Evolutionary conservation across 192 early-diverging fungal genomes (phyloP), one percentile per base, ranked within the genome.

Genomic region (Coemansia sp.): DNA sequence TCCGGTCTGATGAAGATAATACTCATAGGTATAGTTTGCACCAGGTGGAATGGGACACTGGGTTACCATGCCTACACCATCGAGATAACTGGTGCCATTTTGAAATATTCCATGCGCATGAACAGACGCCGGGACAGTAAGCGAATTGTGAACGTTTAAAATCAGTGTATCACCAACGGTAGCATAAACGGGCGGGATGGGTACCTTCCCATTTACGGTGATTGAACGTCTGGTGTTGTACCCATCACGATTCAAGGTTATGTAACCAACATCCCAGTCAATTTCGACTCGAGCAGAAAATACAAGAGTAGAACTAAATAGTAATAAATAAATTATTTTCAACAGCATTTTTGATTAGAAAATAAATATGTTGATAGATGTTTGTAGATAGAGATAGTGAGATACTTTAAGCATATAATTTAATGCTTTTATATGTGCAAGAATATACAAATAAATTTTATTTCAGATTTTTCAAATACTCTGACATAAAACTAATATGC

Each of bases 61-160:
- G 19, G 87, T 86, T 40, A 83, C 69, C 63, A 81, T 83, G 19
- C 63, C 58, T 0, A 83, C 68, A 13, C 90, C 89, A 71, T 91
- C 91, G 41, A 81, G 68, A 65, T 79, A 84, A 55, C 53, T 66
- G 33, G 82, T 82, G 23, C 83, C 84, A 49, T 80, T 85, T 56
- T 88, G 86, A 62, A 85, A 88, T n/a, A 91, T 43, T 18, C 91
- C 91, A 65, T 93, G 91, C 2, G 75, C 64, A 68, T 86, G 88
- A 23, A 89, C 42, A 12, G 80, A 58, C 19, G 86, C 83, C 22
- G 80, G 76, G 19, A 69, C 64, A 39, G 75, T 55, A 50, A 86
- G 57, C 21, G 66, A 66, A 63, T 86, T 84, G 55, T 68, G 54
- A 44, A 76, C 61, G 52, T 70, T 73, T 27, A 68, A 27, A 4